Conservation (phyloP, 352 stramenopile genomes). For the Phytophthora boehmeriae region DNA sequence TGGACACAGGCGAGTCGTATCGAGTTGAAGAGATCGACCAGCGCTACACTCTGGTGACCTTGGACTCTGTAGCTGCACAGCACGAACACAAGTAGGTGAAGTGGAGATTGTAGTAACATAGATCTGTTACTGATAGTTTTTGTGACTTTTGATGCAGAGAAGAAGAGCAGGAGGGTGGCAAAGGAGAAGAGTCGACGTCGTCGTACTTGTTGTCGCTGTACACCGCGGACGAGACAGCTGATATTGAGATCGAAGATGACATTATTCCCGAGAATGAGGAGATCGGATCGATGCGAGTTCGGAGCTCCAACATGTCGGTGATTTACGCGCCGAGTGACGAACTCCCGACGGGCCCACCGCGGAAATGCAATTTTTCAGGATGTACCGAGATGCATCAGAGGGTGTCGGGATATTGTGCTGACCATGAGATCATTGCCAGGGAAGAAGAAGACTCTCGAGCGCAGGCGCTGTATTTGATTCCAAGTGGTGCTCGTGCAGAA, state of each 20-base stretch:
- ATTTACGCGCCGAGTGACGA: slow-evolving; percentile 50
- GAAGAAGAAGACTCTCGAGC: slow-evolving; percentile 83
- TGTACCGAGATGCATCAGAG: slow-evolving; percentile 72
- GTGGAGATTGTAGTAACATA: slow-evolving; percentile 7
- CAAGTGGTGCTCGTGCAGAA: slow-evolving; percentile 61
- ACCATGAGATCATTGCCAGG: slow-evolving; percentile 82
- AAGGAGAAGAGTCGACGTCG: slow-evolving; percentile 44
- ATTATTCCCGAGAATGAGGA: slow-evolving; percentile 15
- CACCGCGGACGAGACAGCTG: slow-evolving; percentile 77
- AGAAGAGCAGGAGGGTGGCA: slow-evolving; percentile 23
- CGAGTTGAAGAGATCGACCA: slow-evolving; percentile 85
- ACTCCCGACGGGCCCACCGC: slow-evolving; percentile 38
- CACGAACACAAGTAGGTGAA: slow-evolving; percentile 58
- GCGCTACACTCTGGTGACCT: slow-evolving; percentile 77
- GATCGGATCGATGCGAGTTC: slow-evolving; percentile 27
- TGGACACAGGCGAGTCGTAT: slow-evolving; percentile 82
- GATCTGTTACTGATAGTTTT: slow-evolving; percentile 1
- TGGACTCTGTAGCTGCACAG: slow-evolving; percentile 68
- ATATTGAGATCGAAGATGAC: slow-evolving; percentile 80
- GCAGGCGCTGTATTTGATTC: slow-evolving; percentile 83
- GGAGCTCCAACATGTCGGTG: slow-evolving; percentile 58
- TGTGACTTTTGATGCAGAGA: slow-evolving; percentile 20
- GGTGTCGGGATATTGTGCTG: slow-evolving; percentile 68
- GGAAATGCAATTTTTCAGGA: slow-evolving; percentile 54
- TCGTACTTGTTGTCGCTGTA: slow-evolving; percentile 81